Evolutionary conservation across 2,329 filamentous ascomycete genomes (phyloP).

Genomic region (Apiospora marii): DNA sequence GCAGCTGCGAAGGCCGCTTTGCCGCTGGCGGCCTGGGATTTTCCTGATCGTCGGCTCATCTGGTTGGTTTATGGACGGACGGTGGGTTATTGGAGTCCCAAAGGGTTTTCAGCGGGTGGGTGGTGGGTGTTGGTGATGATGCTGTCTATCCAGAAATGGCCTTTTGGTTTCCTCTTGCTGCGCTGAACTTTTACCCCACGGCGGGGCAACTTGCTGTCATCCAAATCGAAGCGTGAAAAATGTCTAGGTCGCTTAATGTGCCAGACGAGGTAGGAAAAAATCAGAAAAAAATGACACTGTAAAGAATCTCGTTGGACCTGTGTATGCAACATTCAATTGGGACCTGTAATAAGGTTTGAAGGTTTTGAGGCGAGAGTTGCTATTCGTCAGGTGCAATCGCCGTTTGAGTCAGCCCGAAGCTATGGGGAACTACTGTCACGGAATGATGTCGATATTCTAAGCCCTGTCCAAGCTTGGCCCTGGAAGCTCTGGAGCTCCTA

Average conservation of each 20-base stretch:
- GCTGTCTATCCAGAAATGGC: not conserved
- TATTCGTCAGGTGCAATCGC: not conserved
- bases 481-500: not conserved
- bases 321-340: not conserved
- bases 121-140: not conserved
- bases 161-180: not conserved
- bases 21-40: constrained; percentile 39
- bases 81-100: not conserved
- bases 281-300: not conserved
- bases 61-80: not conserved
- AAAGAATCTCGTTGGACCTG: not conserved
- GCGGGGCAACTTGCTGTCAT: constrained; percentile 27
- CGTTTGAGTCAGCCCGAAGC: constrained; percentile 23
- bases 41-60: constrained; percentile 42
- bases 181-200: constrained; percentile 36
- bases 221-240: not conserved
- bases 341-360: not conserved
- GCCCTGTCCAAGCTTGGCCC: constrained; percentile 13
- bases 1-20: constrained; percentile 37
- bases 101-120: not conserved
- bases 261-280: not conserved
- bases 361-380: not conserved
- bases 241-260: not conserved
- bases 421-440: not conserved
- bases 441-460: constrained; percentile 20